Base-by-base conservation (phyloP, 257 asterid genomes). In the Petunia axillaris region DNA sequence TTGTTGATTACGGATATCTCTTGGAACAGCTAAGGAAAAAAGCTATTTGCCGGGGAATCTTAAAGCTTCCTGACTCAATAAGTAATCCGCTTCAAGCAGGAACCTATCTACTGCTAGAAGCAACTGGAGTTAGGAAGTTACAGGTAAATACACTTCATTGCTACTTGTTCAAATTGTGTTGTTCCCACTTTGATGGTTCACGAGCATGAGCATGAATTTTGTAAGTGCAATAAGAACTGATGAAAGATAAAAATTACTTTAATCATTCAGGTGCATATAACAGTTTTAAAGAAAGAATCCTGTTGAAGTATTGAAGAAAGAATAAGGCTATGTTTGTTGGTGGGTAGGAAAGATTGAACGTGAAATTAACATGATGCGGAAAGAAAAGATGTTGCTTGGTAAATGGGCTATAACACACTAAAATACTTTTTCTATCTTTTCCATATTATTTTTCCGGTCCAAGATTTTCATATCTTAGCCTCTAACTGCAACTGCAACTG, bases 81-180 rank as follows among this genome's bases (percentile, higher is more conserved):
- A 39, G 63, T 8, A 62, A 79, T 84, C 87, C 78, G 11, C 75
- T 83, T 80, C 81, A 79, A 36, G 85, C 87, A 75, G 85, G 78
- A 65, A 81, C 83, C 15, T 46, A 57, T 13, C 40, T 82, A 73
- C 64, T 73, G 70, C 81, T 84, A n/a, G 52, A 80, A 57, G 75
- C 83, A 79, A 66, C 77, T 41, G 85, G 87, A 58, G 55, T 84
- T 48, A 70, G 78, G 48, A 75, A 60, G 55, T 37, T 80, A 43
- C 68, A 76, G 80, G 68, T 76, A 76, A 76, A 8, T 76, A 43
- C 52, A 76, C 55, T 57, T 8, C 25, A 15, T 35, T 71, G 60
- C 44, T 48, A 50, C 43, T 50, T 8, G 55, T 39, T 76, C 68
- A 8, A 76, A 76, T 57, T n/a, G 68, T 76, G 35, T 35, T 71